phyloP scores from a whole-genome alignment of 192 early-diverging fungal species.

The Coemansia sp. region DNA sequence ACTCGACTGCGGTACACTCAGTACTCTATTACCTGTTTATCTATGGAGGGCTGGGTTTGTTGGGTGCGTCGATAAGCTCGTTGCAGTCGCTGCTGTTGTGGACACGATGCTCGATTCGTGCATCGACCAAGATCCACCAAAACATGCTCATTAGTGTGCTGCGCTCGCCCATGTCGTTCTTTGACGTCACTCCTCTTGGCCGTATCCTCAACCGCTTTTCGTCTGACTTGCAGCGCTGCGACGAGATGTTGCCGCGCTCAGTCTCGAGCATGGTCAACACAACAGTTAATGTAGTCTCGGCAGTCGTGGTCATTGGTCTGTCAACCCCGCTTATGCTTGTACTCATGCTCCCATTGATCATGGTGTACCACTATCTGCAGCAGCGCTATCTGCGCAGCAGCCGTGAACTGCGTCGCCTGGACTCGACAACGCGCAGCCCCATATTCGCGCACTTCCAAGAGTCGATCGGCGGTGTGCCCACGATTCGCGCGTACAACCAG shows the following conservation, averaged over 20 bases:
- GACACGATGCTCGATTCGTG: constrained; percentile 80
- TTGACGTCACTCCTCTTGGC: constrained; percentile 75
- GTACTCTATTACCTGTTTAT: constrained; percentile 68
- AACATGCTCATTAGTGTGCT: constrained; percentile 66
- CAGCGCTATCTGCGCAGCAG: constrained; percentile 74
- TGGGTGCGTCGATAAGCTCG: constrained; percentile 68
- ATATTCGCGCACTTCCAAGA: constrained; percentile 85
- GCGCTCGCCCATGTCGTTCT: constrained; percentile 75
- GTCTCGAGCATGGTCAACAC: constrained; percentile 65
- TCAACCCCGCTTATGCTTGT: constrained; percentile 68
- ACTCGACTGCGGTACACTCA: constrained; percentile 30
- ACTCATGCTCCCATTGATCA: constrained; percentile 70
- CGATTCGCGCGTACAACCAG: constrained; percentile 85
- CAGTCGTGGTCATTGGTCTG: constrained; percentile 60
- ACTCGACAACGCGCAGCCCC: constrained; percentile 77
- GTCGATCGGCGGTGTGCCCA: constrained; percentile 75
- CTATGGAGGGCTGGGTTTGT: constrained; percentile 79
- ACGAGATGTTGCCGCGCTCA: constrained; percentile 65
- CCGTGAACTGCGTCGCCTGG: constrained; percentile 85
- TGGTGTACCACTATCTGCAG: constrained; percentile 74
- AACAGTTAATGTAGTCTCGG: constrained; percentile 56
- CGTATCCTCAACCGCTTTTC: constrained; percentile 77
- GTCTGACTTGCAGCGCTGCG: constrained; percentile 63
- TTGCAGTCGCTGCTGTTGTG: constrained; percentile 81
- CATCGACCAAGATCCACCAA: constrained; percentile 62